phyloP scores from a whole-genome alignment of 257 asterid species.

The Ajuga chamaepitys region DNA sequence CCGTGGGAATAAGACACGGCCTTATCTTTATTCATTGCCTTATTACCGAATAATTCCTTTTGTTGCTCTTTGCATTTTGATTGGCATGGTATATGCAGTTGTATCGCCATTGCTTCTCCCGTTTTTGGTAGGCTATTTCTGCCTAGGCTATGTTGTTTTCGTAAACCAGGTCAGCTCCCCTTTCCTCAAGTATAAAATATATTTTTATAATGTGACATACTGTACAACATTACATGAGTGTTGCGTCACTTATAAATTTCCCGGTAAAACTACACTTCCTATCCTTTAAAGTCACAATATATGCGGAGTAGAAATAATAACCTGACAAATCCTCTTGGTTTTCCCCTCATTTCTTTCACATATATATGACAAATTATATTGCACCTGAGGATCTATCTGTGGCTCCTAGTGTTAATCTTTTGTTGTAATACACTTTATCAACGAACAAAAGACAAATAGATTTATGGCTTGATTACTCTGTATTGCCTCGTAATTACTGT shows the following conservation, averaged over 20 bases:
- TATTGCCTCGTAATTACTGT: neutral
- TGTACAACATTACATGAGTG: neutral
- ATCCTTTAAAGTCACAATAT: too few species aligned
- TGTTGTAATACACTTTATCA: neutral
- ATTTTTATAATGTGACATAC: neutral
- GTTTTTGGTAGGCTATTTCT: slow-evolving; percentile 73
- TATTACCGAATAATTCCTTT: slow-evolving; percentile 73
- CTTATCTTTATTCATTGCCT: slow-evolving; percentile 74
- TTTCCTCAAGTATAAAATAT: neutral
- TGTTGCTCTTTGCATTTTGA: slow-evolving; percentile 59
- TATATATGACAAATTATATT: too few species aligned
- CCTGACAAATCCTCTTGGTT: too few species aligned
- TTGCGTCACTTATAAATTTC: neutral
- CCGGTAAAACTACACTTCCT: too few species aligned
- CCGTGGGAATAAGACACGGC: slow-evolving; percentile 53
- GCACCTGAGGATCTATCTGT: too few species aligned
- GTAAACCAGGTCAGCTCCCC: slow-evolving; percentile 66
- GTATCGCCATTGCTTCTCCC: slow-evolving; percentile 94
- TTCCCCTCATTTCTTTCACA: too few species aligned
- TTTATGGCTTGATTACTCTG: neutral
- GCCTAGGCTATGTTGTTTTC: slow-evolving; percentile 75
- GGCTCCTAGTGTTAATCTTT: too few species aligned
- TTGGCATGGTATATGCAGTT: slow-evolving; percentile 93
- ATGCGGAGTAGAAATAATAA: too few species aligned
- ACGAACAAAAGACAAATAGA: neutral